Evolutionary conservation across 306 rosid species (phyloP), one percentile per base, ranked within the genome.

Genomic region (Begonia loranthoides): DNA sequence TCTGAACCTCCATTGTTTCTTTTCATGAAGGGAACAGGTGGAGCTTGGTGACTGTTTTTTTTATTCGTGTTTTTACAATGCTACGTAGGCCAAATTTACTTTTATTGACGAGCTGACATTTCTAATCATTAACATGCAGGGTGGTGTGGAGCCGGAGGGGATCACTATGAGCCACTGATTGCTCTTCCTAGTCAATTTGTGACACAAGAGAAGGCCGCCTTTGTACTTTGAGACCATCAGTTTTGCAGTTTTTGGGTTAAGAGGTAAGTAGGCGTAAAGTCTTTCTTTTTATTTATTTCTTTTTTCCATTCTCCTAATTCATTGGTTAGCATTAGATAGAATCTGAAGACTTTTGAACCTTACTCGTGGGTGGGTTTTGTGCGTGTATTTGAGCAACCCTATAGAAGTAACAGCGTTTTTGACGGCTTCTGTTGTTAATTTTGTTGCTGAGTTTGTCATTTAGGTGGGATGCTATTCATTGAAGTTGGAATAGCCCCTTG

Each of bases 111-210:
- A 45, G 15, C 61, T 57, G 9, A 28, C 14, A 13, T 57, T 45
- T 45, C 15, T 11, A 11, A 14, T 22, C 15, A 28, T 28, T 5
- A 28, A 28, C 36, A 6, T 53, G 2, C 90, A 89, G 97, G 95
- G 63, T 90, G 99, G 99, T 90, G 99, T n/a, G 94, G 99, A 11
- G 94, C 94, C 24, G 99, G 99, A 70, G 99, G 85, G 54, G 99
- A 85, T 68, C 99, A 90, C 74, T 90, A 85, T 34, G 99, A 90
- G 63, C 99, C 99, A 66, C 69, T 90, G 39, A 78, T 90, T n/a
- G 99, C 99, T 33, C 87, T 74, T 48, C 83, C 95, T 63, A 68
- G 70, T 24, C 33, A 78, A 3, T 58, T 71, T 52, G 80, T 78
- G 72, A 82, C 94, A 28, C 93, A 71, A 50, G 99, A 90, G 75